Percentiles rank a stretch among this genome's conserved stretches.
Conservation (phyloP, 805 yeast genomes). For the Trichomonascus vanleenenianus region DNA sequence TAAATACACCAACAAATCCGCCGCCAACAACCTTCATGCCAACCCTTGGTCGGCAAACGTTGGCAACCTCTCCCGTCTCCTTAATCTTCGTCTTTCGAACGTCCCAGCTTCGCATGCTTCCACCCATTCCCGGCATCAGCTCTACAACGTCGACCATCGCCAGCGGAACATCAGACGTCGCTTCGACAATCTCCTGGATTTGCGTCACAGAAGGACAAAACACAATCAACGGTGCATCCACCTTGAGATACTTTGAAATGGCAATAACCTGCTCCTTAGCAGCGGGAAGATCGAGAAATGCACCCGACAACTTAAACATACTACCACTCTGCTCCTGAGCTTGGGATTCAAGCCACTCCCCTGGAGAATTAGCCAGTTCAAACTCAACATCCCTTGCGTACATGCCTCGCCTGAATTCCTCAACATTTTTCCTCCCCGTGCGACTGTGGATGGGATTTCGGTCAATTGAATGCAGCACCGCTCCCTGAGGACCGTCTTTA, state of each 20-base stretch:
- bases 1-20: constrained; percentile 41
- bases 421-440: constrained; percentile 36
- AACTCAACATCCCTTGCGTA: constrained; percentile 40
- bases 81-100: constrained; percentile 34
- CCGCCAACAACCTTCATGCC: constrained; percentile 43
- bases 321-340: constrained; percentile 16
- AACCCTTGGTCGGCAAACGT: constrained; percentile 45
- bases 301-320: constrained; percentile 31
- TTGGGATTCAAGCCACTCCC: constrained; percentile 30
- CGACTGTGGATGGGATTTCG: constrained; percentile 33
- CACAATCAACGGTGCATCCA: constrained; percentile 37
- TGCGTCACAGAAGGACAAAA: constrained; percentile 46
- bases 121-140: constrained; percentile 41
- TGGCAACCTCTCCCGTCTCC: constrained; percentile 34
- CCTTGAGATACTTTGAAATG: constrained; percentile 30
- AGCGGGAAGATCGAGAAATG: constrained; percentile 42
- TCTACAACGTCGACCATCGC: constrained; percentile 36
- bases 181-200: constrained; percentile 34
- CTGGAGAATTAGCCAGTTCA: constrained; percentile 36
- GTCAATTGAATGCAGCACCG: constrained; percentile 41
- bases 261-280: constrained; percentile 30
- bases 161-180: constrained; percentile 28
- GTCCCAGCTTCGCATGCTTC: constrained; percentile 48
- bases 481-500: constrained; percentile 21
- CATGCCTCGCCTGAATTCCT: constrained; percentile 36